Percentiles rank a stretch among this genome's conserved stretches.
Conservation (phyloP, 139 green algal genomes). For the Tetraselmis striata region DNA sequence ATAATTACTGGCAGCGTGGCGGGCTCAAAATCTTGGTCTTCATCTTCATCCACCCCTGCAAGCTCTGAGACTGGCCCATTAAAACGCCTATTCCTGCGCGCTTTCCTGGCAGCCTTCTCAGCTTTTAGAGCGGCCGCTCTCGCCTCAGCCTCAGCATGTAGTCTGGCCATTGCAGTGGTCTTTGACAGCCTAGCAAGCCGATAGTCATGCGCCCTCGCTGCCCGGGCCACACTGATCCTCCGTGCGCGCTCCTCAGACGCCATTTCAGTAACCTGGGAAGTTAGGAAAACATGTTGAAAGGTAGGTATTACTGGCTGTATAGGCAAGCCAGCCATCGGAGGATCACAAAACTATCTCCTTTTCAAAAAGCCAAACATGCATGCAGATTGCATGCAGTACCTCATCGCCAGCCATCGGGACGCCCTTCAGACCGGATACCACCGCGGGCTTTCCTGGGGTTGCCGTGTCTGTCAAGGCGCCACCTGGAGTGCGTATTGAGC, state of each 20-base stretch:
- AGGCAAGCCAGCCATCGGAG: too few relatives aligned
- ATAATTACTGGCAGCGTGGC: slow-evolving; percentile 52
- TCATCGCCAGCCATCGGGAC: slow-evolving; percentile 78
- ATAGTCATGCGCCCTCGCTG: slow-evolving; percentile 28
- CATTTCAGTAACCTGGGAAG: background rate
- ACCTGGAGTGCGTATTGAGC: slow-evolving; percentile 8
- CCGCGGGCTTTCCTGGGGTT: slow-evolving; percentile 50
- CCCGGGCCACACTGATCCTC: slow-evolving; percentile 20
- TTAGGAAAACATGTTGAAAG: too few relatives aligned
- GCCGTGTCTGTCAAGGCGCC: background rate
- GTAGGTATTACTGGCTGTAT: too few relatives aligned
- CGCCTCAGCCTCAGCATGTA: background rate
- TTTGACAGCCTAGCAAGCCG: background rate
- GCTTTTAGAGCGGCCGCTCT: background rate
- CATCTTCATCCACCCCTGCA: slow-evolving; percentile 2
- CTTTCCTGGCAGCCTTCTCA: background rate
- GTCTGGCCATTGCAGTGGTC: background rate
- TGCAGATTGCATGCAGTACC: too few relatives aligned
- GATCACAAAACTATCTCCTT: too few relatives aligned
- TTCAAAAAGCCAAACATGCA: too few relatives aligned
- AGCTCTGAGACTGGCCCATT: background rate
- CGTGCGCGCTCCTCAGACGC: slow-evolving; percentile 12
- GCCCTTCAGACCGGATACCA: slow-evolving; percentile 59
- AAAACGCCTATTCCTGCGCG: background rate
- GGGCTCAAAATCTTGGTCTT: slow-evolving; percentile 1